Conservation (phyloP, 805 yeast species). For the Isabelozyma heimii region DNA sequence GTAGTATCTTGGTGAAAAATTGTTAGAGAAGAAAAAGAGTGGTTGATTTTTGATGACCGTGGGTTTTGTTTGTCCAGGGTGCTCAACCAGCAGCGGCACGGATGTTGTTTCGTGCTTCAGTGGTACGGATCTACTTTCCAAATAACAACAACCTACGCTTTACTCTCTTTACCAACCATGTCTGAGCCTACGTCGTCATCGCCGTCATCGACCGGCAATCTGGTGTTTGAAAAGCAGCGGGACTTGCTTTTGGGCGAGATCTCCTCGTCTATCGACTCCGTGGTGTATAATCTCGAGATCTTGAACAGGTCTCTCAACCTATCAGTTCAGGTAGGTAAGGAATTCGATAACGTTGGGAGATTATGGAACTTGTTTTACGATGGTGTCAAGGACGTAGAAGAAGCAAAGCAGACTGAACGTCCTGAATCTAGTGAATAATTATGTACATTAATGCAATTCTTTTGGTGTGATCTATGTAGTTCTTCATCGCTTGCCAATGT, state of each 20-base stretch:
- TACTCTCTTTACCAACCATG: not conserved
- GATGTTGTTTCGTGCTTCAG: too few relatives aligned
- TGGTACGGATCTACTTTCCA: not conserved
- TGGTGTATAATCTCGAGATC: slow-evolving; percentile 59
- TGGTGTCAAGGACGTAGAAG: slow-evolving; percentile 29
- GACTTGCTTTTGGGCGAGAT: slow-evolving; percentile 59
- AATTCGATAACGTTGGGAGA: slow-evolving; percentile 67
- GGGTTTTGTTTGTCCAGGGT: not conserved
- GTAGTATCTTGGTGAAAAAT: not conserved
- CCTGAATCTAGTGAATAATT: not conserved
- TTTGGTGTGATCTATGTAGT: too few relatives aligned
- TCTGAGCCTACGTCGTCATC: not conserved
- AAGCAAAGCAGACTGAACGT: not conserved
- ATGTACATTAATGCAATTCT: not conserved
- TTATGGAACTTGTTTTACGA: slow-evolving; percentile 70
- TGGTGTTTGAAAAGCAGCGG: slow-evolving; percentile 53
- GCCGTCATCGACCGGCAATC: not conserved
- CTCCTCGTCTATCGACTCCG: slow-evolving; percentile 57
- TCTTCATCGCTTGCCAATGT: not conserved
- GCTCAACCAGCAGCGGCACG: not conserved
- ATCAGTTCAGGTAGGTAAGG: slow-evolving; percentile 70
- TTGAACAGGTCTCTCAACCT: slow-evolving; percentile 67
- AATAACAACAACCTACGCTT: not conserved
- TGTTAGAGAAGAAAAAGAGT: not conserved
- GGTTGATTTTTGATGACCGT: not conserved